Evolutionary conservation across 306 rosid species (phyloP), one percentile per base, ranked within the genome.

Genomic region (Sindora glabra): DNA sequence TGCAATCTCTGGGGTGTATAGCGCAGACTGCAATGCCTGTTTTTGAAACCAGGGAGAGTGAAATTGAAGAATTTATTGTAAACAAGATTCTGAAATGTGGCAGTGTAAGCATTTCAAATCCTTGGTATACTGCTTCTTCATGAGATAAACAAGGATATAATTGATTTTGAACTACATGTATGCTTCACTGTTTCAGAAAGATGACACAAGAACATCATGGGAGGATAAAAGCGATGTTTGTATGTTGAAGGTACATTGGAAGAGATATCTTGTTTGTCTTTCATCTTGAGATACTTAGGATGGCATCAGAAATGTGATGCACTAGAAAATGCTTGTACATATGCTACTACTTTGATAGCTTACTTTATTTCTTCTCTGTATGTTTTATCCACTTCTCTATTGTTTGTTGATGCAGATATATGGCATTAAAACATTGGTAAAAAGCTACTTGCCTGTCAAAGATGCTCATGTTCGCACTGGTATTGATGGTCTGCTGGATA

Each of bases 1-100:
- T 94, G 19, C 99, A 94, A 73, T 94, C 99, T 34, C 74, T 94
- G 58, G 99, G 99, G 69, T 94, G 99, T 59, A 89, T 89, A 66
- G 99, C 99, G 5, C 77, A 94, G 86, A 84, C 84, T 32, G 97
- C 99, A 51, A 94, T 94, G 95, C 87, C 99, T 56, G 83, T 94
- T 70, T 94, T 84, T 52, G 99, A 86, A 82, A 94, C 99, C 46
- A 86, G 99, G 74, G 95, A 81, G 78, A 75, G 67, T 62, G 97
- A 94, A 77, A 71, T 94, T 62, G 74, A 74, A 80, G 85, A 86
- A 54, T 94, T 84, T 69, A 84, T 94, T 68, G 33, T 60, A 65
- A 78, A 84, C 62, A 74, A 84, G 69, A 89, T 89, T 76, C 79
- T 94, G 39, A 82, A 80, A 71, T 41, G 79, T 54, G 72, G 78